Evolutionary conservation across 768 basidiomycete genomes (phyloP).

Genomic region (Boletus subparvulus): DNA sequence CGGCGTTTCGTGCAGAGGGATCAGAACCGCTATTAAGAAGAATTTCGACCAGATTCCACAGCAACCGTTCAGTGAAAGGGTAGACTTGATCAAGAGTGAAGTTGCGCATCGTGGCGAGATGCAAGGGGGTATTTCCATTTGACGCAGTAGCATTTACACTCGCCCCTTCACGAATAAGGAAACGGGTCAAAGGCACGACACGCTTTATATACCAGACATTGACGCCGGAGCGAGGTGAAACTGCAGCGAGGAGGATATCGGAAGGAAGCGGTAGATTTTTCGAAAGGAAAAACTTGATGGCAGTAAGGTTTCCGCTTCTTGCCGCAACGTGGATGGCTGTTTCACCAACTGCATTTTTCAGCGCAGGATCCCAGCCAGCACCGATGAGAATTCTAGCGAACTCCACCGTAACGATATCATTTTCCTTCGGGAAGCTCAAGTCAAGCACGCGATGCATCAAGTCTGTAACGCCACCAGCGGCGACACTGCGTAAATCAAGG

Average conservation of each 20-base stretch:
- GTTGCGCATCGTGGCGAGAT: too few species aligned
- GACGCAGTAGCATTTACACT: too few species aligned
- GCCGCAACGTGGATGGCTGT: neutral
- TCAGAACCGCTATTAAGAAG: too few species aligned
- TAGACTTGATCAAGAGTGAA: too few species aligned
- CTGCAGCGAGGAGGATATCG: neutral
- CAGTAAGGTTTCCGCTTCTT: neutral
- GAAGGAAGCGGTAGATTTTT: neutral
- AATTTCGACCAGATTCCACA: too few species aligned
- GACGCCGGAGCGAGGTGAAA: too few species aligned
- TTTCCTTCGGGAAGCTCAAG: rapidly evolving
- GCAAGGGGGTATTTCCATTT: too few species aligned
- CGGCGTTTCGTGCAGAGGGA: too few species aligned
- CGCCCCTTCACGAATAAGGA: too few species aligned
- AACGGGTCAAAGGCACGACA: too few species aligned
- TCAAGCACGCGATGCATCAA: neutral
- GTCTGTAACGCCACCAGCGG: neutral
- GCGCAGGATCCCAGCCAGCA: neutral
- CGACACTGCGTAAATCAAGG: neutral
- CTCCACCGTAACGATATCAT: neutral
- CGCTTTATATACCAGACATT: too few species aligned
- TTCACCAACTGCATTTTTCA: neutral
- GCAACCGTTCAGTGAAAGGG: too few species aligned
- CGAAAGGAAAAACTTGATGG: neutral
- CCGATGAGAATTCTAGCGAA: neutral